These are phyloP conservation scores for Colletotrichum sp. DNA, from an alignment of 2,329 filamentous ascomycete species.

Conservation along the genomic window DNA sequence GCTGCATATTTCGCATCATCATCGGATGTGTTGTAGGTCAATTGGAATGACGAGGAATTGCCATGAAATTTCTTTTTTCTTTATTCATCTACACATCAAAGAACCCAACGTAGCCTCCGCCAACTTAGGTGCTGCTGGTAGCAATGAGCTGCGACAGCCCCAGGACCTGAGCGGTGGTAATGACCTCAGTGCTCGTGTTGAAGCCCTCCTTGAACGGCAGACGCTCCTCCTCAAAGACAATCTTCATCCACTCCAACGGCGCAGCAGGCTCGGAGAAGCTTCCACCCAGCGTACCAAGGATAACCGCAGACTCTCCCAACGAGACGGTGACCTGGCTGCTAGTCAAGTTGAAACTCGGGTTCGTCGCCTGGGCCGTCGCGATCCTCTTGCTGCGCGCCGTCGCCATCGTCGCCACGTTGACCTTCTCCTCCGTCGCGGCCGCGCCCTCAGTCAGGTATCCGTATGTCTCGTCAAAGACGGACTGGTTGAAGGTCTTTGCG, in stretches of 20 bases:
- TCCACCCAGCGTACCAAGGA: conserved; percentile 22
- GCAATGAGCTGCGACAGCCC: conserved; percentile 6
- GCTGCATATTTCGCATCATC: background rate
- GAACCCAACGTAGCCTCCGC: background rate
- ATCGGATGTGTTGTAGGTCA: fast-evolving
- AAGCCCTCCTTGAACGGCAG: conserved; percentile 15
- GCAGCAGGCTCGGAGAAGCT: conserved; percentile 11
- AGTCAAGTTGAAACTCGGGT: conserved; percentile 4
- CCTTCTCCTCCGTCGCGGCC: conserved; percentile 22
- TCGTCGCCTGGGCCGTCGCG: conserved; percentile 23
- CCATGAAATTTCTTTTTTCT: background rate
- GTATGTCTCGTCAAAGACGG: conserved; percentile 26
- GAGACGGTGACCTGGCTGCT: conserved; percentile 25
- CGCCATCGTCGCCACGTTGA: conserved; percentile 30
- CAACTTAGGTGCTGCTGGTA: background rate
- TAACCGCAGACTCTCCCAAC: conserved; percentile 23
- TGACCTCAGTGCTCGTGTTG: background rate
- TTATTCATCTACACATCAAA: background rate
- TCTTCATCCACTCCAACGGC: conserved; percentile 10
- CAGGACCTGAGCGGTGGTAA: conserved; percentile 9
- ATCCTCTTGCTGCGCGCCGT: conserved; percentile 29
- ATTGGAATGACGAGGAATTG: background rate
- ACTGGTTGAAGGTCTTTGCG: conserved; percentile 31
- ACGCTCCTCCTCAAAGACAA: conserved; percentile 15
- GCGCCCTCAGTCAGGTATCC: conserved; percentile 10